A percentile compares a stretch with the other conserved stretches of the same genome.
Conservation (phyloP, 164 flowering plant species). For the Cinnamomum chago region DNA sequence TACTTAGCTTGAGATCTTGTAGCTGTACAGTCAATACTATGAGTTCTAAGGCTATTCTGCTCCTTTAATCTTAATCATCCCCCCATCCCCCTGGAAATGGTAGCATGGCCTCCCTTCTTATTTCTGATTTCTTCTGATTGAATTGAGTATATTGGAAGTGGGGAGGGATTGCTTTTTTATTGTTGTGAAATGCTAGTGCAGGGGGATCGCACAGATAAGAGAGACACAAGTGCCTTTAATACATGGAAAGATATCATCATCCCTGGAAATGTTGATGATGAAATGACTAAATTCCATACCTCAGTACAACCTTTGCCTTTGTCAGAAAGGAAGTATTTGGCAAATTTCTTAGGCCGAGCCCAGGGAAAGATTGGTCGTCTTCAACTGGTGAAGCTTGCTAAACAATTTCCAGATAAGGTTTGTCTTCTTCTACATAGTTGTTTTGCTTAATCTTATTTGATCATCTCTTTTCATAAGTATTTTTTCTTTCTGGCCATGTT, state of each 20-base stretch:
- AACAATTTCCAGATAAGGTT: conserved; percentile 84
- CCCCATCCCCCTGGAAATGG: no score
- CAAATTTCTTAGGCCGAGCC: conserved; percentile 87
- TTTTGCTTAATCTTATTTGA: background rate
- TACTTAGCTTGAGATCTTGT: background rate
- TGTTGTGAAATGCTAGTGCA: conserved; percentile 26
- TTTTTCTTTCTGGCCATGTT: background rate
- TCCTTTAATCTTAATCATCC: background rate
- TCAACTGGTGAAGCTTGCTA: conserved; percentile 75
- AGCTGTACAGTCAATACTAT: background rate
- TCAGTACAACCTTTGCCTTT: conserved; percentile 72
- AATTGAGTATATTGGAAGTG: background rate
- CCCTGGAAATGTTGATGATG: conserved; percentile 95
- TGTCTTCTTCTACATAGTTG: conserved; percentile 13
- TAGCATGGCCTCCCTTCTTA: background rate
- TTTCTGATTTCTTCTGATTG: background rate
- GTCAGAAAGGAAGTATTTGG: conserved; percentile 72
- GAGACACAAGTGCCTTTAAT: conserved; percentile 79
- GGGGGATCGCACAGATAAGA: conserved; percentile 98
- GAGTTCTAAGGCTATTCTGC: background rate
- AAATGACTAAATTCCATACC: conserved; percentile 60
- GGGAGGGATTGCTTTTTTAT: background rate
- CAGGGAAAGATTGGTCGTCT: conserved; percentile 91
- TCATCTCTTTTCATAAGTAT: background rate
- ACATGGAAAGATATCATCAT: conserved; percentile 99